phyloP scores from a whole-genome alignment of 495 filamentous ascomycete genomes.

The Podospora pseudoanserina region DNA sequence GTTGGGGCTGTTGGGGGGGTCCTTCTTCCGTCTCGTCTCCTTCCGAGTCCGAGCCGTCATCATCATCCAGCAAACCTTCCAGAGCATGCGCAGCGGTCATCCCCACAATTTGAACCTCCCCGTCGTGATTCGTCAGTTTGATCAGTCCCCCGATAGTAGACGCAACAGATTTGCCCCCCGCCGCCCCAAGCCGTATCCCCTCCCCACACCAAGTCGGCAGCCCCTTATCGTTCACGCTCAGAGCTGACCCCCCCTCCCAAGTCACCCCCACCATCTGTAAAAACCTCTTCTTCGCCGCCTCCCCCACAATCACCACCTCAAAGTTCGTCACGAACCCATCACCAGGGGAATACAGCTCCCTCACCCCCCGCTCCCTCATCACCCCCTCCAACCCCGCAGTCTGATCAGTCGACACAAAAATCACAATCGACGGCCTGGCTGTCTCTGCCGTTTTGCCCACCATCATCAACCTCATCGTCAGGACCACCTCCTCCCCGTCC shows the following conservation, averaged over 20 bases:
- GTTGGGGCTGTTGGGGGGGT: too few species aligned
- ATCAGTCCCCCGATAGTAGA: constrained; percentile 21
- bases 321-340: constrained; percentile 16
- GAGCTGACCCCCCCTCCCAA: background rate
- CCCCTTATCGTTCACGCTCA: constrained; percentile 4
- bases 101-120: constrained; percentile 16
- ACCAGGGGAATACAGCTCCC: constrained; percentile 16
- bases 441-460: background rate
- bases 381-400: constrained; percentile 5
- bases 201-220: constrained; percentile 17
- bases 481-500: background rate
- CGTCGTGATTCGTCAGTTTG: constrained; percentile 15
- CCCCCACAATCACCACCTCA: constrained; percentile 13
- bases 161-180: background rate
- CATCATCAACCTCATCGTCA: constrained; percentile 14
- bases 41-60: background rate
- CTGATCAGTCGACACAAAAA: constrained; percentile 8
- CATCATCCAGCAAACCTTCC: constrained; percentile 7
- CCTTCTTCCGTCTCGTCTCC: background rate
- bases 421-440: constrained; percentile 13
- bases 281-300: constrained; percentile 14
- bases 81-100: constrained; percentile 24
- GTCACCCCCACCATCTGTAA: constrained; percentile 8
- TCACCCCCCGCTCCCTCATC: constrained; percentile 4
- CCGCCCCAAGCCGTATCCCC: constrained; percentile 5